Percentiles rank a stretch among this genome's conserved stretches.
Evolutionary conservation across 2,329 filamentous ascomycete species (phyloP).

Genomic region (Fusarium mundagurra): DNA sequence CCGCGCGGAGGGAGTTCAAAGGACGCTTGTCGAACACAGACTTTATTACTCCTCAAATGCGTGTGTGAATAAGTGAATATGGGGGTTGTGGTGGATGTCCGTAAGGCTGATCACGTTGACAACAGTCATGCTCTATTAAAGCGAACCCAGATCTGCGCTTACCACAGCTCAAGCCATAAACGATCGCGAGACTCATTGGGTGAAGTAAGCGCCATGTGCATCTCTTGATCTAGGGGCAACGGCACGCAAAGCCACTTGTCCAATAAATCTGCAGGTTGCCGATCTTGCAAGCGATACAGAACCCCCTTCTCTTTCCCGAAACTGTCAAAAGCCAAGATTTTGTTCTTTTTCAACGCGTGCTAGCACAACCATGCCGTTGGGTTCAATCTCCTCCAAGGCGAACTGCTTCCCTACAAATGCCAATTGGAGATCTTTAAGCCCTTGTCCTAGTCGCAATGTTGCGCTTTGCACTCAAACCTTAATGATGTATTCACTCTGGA

Average conservation of each 20-base stretch:
- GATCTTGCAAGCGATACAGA: constrained; percentile 26
- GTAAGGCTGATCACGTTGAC: constrained; percentile 18
- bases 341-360: background rate
- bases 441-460: constrained; percentile 13
- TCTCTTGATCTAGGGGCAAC: constrained; percentile 24
- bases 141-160: constrained; percentile 36
- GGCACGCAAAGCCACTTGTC: constrained; percentile 12
- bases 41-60: constrained; percentile 12
- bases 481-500: background rate
- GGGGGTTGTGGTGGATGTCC: constrained; percentile 2
- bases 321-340: constrained; percentile 4
- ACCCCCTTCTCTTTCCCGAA: constrained; percentile 10
- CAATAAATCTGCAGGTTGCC: constrained; percentile 22
- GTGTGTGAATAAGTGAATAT: constrained; percentile 5
- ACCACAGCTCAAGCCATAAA: constrained; percentile 28
- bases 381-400: background rate
- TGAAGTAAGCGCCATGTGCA: constrained; percentile 33
- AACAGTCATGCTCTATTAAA: constrained; percentile 2
- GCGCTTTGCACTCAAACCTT: background rate
- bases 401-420: background rate
- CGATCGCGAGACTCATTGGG: constrained; percentile 26
- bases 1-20: constrained; percentile 1
- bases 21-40: constrained; percentile 3
- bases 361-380: constrained; percentile 1
- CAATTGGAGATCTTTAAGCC: background rate